These are phyloP conservation scores for Plasmodium sp. DNA, from an alignment of 169 alveolate species.

Conservation along the genomic window DNA sequence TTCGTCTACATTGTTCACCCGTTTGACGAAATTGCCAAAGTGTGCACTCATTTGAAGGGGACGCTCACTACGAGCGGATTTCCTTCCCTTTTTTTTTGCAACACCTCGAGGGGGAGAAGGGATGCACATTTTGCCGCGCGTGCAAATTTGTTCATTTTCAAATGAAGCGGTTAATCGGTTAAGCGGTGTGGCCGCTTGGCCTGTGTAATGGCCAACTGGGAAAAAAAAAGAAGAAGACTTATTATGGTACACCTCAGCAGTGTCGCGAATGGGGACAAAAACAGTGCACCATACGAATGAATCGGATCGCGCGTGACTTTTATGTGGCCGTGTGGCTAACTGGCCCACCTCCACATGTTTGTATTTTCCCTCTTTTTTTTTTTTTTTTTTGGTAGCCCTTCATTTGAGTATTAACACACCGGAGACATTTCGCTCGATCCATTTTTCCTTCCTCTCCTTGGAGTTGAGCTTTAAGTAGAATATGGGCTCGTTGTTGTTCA, in stretches of 20 bases:
- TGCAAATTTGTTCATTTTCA: background rate
- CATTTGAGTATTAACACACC: conserved; percentile 50
- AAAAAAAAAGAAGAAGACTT: background rate
- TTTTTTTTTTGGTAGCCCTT: background rate
- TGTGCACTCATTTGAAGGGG: background rate
- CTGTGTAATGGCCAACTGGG: background rate
- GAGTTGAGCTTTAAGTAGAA: conserved; percentile 61
- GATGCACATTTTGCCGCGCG: background rate
- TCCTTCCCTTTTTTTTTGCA: background rate
- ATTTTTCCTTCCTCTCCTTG: conserved; percentile 55
- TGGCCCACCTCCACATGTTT: background rate
- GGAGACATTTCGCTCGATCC: conserved; percentile 64
- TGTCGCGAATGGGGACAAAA: background rate
- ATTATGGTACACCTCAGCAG: background rate
- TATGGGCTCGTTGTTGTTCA: conserved; percentile 41
- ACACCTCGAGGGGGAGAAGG: background rate
- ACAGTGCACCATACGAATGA: background rate
- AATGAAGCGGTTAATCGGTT: background rate
- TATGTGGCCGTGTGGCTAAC: background rate
- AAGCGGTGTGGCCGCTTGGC: background rate
- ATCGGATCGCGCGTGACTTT: background rate
- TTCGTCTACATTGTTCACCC: background rate
- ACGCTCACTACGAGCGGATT: background rate
- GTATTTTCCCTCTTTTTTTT: background rate
- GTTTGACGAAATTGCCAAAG: background rate